phyloP scores from a whole-genome alignment of 768 basidiomycete species.

The Hygrophorus pudorinus region DNA sequence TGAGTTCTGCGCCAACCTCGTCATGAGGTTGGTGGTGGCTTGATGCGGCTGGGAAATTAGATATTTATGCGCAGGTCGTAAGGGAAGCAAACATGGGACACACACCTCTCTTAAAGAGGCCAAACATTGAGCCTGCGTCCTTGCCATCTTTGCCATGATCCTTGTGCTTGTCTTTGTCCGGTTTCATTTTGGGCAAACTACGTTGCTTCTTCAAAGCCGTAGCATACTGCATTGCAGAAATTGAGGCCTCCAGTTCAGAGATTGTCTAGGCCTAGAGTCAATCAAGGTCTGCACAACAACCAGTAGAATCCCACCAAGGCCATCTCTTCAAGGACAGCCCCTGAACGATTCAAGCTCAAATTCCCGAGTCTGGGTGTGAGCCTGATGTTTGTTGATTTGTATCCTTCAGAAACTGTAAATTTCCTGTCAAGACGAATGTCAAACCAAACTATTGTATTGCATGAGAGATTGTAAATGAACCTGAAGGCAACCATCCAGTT shows the following conservation, averaged over 20 bases:
- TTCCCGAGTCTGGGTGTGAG: slow-evolving; percentile 33
- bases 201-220: slow-evolving; percentile 25
- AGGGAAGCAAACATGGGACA: slow-evolving; percentile 9
- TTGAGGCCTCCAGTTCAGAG: slow-evolving; percentile 44
- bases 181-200: slow-evolving; percentile 35
- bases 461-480: slow-evolving; percentile 25
- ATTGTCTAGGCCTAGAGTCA: slow-evolving; percentile 36
- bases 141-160: slow-evolving; percentile 21
- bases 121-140: slow-evolving; percentile 25
- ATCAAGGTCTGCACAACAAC: neutral
- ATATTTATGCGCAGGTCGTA: neutral
- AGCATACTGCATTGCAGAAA: slow-evolving; percentile 34
- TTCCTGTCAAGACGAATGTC: slow-evolving; percentile 33
- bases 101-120: slow-evolving; percentile 56
- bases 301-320: slow-evolving; percentile 34
- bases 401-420: slow-evolving; percentile 48
- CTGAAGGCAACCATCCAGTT: slow-evolving; percentile 70
- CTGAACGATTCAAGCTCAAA: slow-evolving; percentile 37
- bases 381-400: slow-evolving; percentile 31
- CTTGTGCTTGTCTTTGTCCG: slow-evolving; percentile 42
- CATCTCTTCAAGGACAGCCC: slow-evolving; percentile 55
- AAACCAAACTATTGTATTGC: slow-evolving; percentile 6
- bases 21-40: neutral
- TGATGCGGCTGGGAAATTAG: neutral
- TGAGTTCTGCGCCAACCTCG: slow-evolving; percentile 5